phyloP scores from a whole-genome alignment of 768 basidiomycete genomes.

The Trametes cubensis region DNA sequence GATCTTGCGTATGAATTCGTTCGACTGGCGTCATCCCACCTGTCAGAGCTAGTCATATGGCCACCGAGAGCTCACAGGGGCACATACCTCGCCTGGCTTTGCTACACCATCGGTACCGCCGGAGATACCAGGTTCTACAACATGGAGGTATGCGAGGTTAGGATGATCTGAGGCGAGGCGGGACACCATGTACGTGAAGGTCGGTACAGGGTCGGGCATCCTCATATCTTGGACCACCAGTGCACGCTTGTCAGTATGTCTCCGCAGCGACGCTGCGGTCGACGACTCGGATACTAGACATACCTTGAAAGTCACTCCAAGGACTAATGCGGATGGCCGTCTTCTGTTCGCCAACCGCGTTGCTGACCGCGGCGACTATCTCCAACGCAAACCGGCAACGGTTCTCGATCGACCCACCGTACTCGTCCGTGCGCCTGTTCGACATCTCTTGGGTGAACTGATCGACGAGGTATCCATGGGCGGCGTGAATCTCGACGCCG shows the following conservation, averaged over 20 bases:
- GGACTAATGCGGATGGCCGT: constrained; percentile 8
- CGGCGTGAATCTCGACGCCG: constrained; percentile 30
- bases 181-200: constrained; percentile 51
- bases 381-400: constrained; percentile 46
- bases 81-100: constrained; percentile 18
- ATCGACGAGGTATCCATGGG: constrained; percentile 38
- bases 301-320: constrained; percentile 29
- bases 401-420: constrained; percentile 51
- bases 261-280: no score
- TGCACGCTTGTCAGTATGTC: no score
- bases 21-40: constrained; percentile 7
- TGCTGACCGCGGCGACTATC: constrained; percentile 39
- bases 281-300: background rate
- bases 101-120: background rate
- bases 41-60: no score
- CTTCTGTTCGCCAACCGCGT: constrained; percentile 9
- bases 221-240: constrained; percentile 41
- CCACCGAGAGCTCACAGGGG: no score
- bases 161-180: constrained; percentile 43
- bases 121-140: constrained; percentile 32
- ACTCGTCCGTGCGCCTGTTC: constrained; percentile 50
- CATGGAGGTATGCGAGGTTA: constrained; percentile 43
- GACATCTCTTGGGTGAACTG: constrained; percentile 41
- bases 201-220: constrained; percentile 56
- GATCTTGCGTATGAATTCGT: constrained; percentile 26